A percentile compares a stretch with the other conserved stretches of the same genome.
Conservation (phyloP, 2,329 filamentous ascomycete species). For the Beauveria sp. region DNA sequence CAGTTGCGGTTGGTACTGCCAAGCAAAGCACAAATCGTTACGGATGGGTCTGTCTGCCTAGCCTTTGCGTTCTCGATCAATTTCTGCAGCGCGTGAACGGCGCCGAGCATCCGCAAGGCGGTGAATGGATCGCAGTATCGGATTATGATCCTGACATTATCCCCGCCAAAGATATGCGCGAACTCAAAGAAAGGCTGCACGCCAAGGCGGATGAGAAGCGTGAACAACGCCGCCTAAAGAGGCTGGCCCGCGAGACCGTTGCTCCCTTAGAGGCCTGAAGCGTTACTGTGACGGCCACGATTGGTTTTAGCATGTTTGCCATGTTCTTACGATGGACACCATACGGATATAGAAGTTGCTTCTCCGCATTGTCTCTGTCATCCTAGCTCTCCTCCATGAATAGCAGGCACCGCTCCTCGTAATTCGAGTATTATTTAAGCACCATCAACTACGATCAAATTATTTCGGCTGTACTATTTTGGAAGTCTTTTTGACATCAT, state of each 20-base stretch:
- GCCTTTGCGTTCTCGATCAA: not conserved
- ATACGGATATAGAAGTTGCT: too few relatives aligned
- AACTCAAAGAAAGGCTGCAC: not conserved
- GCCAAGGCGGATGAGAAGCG: not conserved
- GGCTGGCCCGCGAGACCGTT: not conserved
- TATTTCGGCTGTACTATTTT: too few relatives aligned
- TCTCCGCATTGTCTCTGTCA: too few relatives aligned
- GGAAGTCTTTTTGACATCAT: too few relatives aligned
- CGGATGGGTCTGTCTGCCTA: not conserved
- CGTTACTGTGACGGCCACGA: too few relatives aligned
- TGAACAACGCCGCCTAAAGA: constrained; percentile 1
- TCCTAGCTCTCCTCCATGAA: too few relatives aligned
- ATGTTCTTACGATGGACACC: too few relatives aligned
- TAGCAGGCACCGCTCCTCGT: too few relatives aligned
- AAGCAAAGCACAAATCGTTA: not conserved
- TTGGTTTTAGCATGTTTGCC: too few relatives aligned
- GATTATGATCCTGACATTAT: not conserved
- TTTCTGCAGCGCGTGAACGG: not conserved
- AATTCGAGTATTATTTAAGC: too few relatives aligned
- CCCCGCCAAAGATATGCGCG: not conserved
- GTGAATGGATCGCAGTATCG: not conserved
- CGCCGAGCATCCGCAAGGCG: not conserved
- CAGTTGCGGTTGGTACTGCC: not conserved
- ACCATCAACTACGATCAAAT: too few relatives aligned
- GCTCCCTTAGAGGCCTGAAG: too few relatives aligned